A percentile compares a stretch with the other conserved stretches of the same genome.
Conservation (phyloP, 176 grass and related monocot species). For the Musa schizocarpa region DNA sequence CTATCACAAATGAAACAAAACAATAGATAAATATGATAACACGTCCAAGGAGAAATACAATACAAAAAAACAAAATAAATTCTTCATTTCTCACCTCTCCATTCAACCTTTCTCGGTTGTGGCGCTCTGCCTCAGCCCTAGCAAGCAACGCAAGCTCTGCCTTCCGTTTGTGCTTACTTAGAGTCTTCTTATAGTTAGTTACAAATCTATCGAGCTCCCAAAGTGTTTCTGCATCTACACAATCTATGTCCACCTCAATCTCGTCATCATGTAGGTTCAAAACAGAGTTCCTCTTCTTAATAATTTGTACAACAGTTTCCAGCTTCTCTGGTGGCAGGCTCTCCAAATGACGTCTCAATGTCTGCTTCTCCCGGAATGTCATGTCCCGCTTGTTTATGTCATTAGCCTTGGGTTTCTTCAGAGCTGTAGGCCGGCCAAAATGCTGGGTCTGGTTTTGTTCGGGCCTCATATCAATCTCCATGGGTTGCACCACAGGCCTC, state of each 20-base stretch:
- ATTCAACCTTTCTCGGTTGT: conserved; percentile 30
- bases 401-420: conserved; percentile 95
- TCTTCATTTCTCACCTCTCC: conserved; percentile 35
- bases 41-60: neutral
- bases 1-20: conserved; percentile 17
- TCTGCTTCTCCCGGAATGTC: conserved; percentile 51
- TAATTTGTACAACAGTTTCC: conserved; percentile 71
- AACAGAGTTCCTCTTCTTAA: conserved; percentile 77
- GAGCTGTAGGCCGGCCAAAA: conserved; percentile 35
- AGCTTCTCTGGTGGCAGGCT: conserved; percentile 51
- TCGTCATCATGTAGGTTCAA: conserved; percentile 87
- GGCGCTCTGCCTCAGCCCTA: conserved; percentile 44
- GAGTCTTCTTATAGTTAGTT: conserved; percentile 87
- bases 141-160: conserved; percentile 78
- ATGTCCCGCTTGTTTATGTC: conserved; percentile 88
- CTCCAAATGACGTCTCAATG: conserved; percentile 11
- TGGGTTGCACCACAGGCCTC: conserved; percentile 19
- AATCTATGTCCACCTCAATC: conserved; percentile 98
- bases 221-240: conserved; percentile 90
- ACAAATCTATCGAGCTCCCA: conserved; percentile 99
- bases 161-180: conserved; percentile 95
- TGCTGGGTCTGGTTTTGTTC: conserved; percentile 19
- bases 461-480: conserved; percentile 36
- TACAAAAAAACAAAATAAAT: neutral
- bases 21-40: neutral